Conservation (phyloP, 345 rosid species). For the Turnera subulata region DNA sequence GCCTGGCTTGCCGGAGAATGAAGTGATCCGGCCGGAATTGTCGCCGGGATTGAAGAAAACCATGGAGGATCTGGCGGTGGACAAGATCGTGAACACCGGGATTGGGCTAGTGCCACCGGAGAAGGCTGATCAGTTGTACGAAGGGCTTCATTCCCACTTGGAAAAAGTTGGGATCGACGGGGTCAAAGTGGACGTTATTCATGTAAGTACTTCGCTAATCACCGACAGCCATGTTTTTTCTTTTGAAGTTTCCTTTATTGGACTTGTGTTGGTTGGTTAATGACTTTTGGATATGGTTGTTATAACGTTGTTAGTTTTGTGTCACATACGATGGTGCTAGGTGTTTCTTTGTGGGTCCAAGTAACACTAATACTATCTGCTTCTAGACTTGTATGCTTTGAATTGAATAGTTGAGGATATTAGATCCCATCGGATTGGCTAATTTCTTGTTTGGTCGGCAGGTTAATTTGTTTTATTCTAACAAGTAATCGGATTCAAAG, state of each 20-base stretch:
- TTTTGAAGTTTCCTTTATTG: neutral
- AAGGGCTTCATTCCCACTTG: conserved; percentile 80
- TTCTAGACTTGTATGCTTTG: too few species aligned
- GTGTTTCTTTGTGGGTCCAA: too few species aligned
- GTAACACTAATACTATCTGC: too few species aligned
- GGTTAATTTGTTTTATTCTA: conserved; percentile 1
- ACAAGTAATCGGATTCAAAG: neutral
- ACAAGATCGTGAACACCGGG: conserved; percentile 67
- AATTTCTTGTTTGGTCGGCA: conserved; percentile 49
- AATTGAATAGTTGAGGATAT: too few species aligned
- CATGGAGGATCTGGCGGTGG: conserved; percentile 94
- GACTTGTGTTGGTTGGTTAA: neutral
- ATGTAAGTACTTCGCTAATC: conserved; percentile 44
- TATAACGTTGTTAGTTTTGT: neutral
- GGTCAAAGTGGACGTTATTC: conserved; percentile 98
- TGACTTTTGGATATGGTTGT: neutral
- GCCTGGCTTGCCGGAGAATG: conserved; percentile 53
- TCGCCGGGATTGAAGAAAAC: conserved; percentile 69
- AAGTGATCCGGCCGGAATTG: conserved; percentile 46
- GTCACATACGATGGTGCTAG: neutral
- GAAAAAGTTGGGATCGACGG: conserved; percentile 75
- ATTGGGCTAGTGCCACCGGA: conserved; percentile 79
- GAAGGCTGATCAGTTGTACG: conserved; percentile 56
- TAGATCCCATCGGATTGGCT: too few species aligned
- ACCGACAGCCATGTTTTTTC: neutral